Percentiles rank a stretch among this genome's conserved stretches.
Evolutionary conservation across 805 yeast genomes (phyloP).

Genomic region (Cephaloascus albidus): DNA sequence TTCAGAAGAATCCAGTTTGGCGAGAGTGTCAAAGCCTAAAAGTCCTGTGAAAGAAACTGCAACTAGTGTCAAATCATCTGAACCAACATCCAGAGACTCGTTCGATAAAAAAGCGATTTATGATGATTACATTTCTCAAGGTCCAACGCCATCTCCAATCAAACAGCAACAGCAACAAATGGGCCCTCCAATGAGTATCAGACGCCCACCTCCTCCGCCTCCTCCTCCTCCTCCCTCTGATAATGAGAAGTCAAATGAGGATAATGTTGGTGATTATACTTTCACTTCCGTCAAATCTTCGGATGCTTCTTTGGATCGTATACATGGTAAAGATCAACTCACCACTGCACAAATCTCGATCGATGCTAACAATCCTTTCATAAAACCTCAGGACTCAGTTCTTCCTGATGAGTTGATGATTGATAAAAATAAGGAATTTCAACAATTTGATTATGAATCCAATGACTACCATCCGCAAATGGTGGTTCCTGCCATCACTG

Average conservation of each 20-base stretch:
- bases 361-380: not conserved
- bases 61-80: constrained; percentile 7
- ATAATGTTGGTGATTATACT: constrained; percentile 9
- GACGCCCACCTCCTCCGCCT: constrained; percentile 1
- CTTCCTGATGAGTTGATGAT: not conserved
- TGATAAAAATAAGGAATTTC: not conserved
- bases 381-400: not conserved
- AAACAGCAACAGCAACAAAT: constrained; percentile 5
- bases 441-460: constrained; percentile 19
- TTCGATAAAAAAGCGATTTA: not conserved
- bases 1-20: constrained; percentile 3
- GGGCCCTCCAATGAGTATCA: constrained; percentile 3
- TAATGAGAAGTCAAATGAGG: not conserved
- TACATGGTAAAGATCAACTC: constrained; percentile 7
- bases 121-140: not conserved
- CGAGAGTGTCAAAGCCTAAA: constrained; percentile 6
- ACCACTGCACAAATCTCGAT: constrained; percentile 2
- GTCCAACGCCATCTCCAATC: constrained; percentile 3
- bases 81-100: constrained; percentile 6
- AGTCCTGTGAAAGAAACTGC: constrained; percentile 4
- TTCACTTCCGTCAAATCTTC: constrained; percentile 10
- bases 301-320: not conserved
- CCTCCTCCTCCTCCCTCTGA: constrained; percentile 5
- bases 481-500: constrained; percentile 3
- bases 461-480: constrained; percentile 8